A percentile compares a stretch with the other conserved stretches of the same genome.
Conservation (phyloP, 2,329 filamentous ascomycete species). For the Gaeumannomyces sp. region DNA sequence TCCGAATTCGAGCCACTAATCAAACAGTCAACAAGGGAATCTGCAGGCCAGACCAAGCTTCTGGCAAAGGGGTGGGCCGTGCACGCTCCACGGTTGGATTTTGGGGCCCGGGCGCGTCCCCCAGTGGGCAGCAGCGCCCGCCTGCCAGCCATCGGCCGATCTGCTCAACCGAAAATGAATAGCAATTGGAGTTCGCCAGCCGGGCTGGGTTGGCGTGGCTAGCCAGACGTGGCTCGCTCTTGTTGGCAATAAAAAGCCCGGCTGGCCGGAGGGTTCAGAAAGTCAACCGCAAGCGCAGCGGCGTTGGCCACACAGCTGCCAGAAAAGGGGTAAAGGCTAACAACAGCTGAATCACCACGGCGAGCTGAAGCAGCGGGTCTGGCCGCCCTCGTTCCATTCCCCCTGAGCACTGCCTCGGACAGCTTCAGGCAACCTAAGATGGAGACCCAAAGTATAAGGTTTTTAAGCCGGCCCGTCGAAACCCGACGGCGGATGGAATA, state of each 20-base stretch:
- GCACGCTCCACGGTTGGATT: background rate
- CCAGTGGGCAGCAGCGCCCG: background rate
- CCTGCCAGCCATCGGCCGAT: background rate
- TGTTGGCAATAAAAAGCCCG: background rate
- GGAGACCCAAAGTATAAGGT: background rate
- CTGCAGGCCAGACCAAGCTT: background rate
- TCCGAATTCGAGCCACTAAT: background rate
- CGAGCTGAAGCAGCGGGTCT: background rate
- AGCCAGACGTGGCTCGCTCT: background rate
- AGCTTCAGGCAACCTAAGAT: background rate
- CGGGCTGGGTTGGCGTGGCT: background rate
- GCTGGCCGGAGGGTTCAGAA: background rate
- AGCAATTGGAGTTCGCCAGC: background rate
- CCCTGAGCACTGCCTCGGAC: background rate
- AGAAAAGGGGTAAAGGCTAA: background rate
- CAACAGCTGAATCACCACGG: background rate
- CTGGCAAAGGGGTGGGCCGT: background rate
- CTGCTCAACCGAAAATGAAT: background rate
- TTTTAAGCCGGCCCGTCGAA: background rate
- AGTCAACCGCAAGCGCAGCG: no score
- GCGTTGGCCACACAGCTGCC: background rate
- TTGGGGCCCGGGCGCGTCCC: background rate
- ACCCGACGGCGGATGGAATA: background rate
- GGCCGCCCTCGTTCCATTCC: background rate
- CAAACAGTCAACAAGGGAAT: background rate